Percentiles rank a stretch among this genome's conserved stretches.
phyloP scores from a whole-genome alignment of 2,329 filamentous ascomycete species.

The Beauveria brongniartii region DNA sequence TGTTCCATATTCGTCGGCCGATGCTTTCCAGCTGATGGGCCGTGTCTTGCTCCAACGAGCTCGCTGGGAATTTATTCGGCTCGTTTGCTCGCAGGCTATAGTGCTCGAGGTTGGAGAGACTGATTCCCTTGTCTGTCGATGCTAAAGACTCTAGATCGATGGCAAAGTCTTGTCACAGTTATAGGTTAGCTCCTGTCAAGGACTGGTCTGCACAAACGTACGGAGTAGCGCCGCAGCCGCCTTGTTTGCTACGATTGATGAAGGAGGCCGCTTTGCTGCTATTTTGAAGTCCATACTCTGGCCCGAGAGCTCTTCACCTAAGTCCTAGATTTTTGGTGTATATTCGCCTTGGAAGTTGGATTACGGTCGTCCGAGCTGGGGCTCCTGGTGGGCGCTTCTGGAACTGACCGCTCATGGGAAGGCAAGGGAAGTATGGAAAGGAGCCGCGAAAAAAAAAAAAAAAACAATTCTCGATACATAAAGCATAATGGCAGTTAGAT shows the following conservation, averaged over 20 bases:
- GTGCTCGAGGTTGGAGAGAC: background rate
- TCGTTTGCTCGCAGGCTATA: slow-evolving; percentile 1
- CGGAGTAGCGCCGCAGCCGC: background rate
- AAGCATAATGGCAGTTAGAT: too few species aligned
- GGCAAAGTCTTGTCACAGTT: background rate
- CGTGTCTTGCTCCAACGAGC: background rate
- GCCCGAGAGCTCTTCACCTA: too few species aligned
- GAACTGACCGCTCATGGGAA: too few species aligned
- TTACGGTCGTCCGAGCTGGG: too few species aligned
- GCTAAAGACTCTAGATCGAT: background rate
- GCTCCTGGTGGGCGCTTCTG: too few species aligned
- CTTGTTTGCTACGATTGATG: background rate
- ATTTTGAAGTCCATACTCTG: background rate
- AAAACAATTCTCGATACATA: too few species aligned
- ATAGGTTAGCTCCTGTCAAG: background rate
- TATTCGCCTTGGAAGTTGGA: too few species aligned
- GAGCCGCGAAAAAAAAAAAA: too few species aligned
- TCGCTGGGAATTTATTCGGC: background rate
- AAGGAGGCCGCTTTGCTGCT: background rate
- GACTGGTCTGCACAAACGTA: background rate
- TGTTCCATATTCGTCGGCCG: slow-evolving; percentile 4
- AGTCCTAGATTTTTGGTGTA: too few species aligned
- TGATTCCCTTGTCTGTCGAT: background rate
- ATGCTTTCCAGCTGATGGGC: background rate
- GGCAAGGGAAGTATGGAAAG: too few species aligned